These are phyloP conservation scores for Sisymbrium irio DNA, from an alignment of 345 rosid species.

Conservation along the genomic window DNA sequence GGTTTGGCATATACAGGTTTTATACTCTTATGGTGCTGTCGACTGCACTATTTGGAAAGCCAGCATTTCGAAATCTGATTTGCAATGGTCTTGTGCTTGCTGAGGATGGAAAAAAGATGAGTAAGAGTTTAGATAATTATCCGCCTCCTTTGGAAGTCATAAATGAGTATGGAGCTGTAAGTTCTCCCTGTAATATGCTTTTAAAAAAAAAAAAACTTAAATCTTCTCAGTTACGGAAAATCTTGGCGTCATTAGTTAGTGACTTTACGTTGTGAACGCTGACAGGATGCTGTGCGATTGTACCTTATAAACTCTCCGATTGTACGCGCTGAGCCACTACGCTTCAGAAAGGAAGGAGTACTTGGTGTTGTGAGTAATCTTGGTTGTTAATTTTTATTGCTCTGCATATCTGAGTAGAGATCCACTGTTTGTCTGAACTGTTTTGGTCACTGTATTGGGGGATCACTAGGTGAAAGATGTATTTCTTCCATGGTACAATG, in stretches of 20 bases:
- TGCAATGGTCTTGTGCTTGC: constrained; percentile 99
- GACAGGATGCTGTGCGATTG: constrained; percentile 88
- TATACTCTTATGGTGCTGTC: constrained; percentile 99
- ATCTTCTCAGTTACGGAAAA: too few species aligned
- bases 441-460: constrained; percentile 13
- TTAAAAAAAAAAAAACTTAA: too few species aligned
- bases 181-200: constrained; percentile 24
- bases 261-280: constrained; percentile 12
- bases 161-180: constrained; percentile 93
- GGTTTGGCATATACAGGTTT: too few species aligned
- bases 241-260: too few species aligned
- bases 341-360: constrained; percentile 93
- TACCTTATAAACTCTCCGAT: constrained; percentile 97
- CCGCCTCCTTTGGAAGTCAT: constrained; percentile 92
- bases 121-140: constrained; percentile 82
- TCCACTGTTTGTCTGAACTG: constrained; percentile 18
- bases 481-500: constrained; percentile 99
- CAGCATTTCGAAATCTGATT: constrained; percentile 88
- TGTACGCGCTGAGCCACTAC: constrained; percentile 93
- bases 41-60: constrained; percentile 92
- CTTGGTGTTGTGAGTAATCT: constrained; percentile 80
- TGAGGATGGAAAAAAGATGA: constrained; percentile 99
- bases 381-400: neutral
- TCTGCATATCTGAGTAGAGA: constrained; percentile 10
- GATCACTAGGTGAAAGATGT: constrained; percentile 87